Conservation (phyloP, 2,329 filamentous ascomycete genomes). For the Didymella keratinophila region DNA sequence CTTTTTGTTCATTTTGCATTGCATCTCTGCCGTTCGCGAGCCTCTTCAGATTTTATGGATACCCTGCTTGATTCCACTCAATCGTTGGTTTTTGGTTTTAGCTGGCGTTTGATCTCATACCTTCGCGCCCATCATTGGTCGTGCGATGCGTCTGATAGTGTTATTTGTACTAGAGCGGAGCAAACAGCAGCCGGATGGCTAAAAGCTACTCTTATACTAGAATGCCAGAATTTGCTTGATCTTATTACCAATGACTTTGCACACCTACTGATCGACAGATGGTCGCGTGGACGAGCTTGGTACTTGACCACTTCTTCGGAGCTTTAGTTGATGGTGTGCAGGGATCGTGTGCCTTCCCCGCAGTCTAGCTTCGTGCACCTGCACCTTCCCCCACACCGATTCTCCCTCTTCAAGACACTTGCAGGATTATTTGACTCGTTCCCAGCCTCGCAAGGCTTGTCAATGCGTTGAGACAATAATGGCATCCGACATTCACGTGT, state of each 20-base stretch:
- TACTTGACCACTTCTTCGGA: background rate
- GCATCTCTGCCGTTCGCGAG: constrained; percentile 3
- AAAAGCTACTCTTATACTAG: constrained; percentile 4
- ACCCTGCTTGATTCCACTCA: constrained; percentile 30
- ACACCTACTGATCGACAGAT: background rate
- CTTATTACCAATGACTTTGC: background rate
- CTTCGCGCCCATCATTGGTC: background rate
- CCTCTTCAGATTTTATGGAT: constrained; percentile 25
- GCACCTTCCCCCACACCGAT: background rate
- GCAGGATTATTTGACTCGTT: background rate
- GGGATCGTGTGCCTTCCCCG: constrained; percentile 10
- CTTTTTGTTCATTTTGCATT: constrained; percentile 2
- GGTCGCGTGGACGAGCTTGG: background rate
- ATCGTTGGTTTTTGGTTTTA: constrained; percentile 8
- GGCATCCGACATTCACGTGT: background rate
- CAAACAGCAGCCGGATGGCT: background rate
- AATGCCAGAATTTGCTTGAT: background rate
- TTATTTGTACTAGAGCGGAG: constrained; percentile 1
- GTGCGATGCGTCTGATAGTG: background rate
- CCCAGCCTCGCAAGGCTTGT: background rate
- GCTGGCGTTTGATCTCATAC: background rate
- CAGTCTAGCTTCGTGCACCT: constrained; percentile 1
- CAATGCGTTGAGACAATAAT: background rate
- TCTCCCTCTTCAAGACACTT: background rate
- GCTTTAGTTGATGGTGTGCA: background rate